A percentile compares a stretch with the other conserved stretches of the same genome.
These are phyloP conservation scores for Quercus agrifolia DNA, from an alignment of 306 rosid species.

Conservation along the genomic window DNA sequence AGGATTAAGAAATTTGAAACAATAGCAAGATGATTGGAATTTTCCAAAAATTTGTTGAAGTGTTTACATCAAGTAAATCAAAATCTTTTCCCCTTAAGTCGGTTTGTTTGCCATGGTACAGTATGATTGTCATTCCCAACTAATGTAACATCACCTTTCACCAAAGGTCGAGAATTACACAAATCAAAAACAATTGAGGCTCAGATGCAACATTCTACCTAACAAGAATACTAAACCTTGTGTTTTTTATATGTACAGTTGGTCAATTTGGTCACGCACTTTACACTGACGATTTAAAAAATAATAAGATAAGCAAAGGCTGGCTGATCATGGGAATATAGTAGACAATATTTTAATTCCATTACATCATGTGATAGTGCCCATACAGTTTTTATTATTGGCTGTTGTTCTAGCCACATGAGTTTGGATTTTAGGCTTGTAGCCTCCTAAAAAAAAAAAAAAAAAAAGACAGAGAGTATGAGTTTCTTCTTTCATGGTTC, in stretches of 20 bases:
- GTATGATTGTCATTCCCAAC: background rate
- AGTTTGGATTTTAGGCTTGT: background rate
- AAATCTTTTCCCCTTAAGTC: background rate
- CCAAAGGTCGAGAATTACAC: background rate
- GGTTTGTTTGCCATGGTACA: background rate
- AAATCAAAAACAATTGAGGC: background rate
- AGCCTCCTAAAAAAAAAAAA: background rate
- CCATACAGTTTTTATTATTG: too few relatives aligned
- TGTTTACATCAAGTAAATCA: background rate
- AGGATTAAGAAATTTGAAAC: background rate
- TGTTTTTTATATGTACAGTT: background rate
- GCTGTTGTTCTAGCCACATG: background rate
- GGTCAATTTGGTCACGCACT: background rate
- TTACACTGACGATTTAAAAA: too few relatives aligned
- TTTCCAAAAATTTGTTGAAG: background rate
- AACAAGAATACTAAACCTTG: background rate
- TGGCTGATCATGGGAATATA: too few relatives aligned
- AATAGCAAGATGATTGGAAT: background rate
- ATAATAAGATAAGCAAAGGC: too few relatives aligned
- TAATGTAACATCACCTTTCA: background rate
- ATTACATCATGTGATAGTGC: too few relatives aligned
- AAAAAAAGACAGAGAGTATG: background rate
- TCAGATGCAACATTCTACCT: background rate
- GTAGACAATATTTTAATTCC: too few relatives aligned
- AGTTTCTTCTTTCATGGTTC: background rate